phyloP scores from a whole-genome alignment of 768 basidiomycete genomes.

The Naganishia antarctica region DNA sequence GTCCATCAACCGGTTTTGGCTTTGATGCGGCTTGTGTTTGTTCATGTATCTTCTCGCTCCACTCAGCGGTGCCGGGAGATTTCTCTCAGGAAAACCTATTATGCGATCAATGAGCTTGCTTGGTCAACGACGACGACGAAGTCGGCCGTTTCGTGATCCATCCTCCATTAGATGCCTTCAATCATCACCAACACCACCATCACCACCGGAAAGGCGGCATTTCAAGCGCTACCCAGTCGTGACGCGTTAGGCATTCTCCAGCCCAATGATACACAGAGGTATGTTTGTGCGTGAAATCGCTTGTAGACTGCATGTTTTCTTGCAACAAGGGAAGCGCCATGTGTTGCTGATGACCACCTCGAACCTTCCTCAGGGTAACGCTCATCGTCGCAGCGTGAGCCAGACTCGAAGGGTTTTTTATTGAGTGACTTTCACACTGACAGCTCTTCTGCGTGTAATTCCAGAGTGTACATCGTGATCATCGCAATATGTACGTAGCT shows the following conservation, averaged over 20 bases:
- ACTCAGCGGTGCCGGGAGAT: too few species aligned
- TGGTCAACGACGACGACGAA: too few species aligned
- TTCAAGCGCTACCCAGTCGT: slow-evolving; percentile 17
- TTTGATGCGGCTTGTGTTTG: background rate
- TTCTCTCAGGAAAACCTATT: too few species aligned
- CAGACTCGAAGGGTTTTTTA: background rate
- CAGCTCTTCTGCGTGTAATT: too few species aligned
- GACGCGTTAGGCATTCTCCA: slow-evolving; percentile 28
- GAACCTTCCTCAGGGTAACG: slow-evolving; percentile 41
- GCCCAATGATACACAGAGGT: slow-evolving; percentile 38
- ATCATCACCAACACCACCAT: too few species aligned
- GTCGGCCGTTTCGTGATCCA: too few species aligned
- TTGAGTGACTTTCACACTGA: too few species aligned
- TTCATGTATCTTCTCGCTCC: background rate
- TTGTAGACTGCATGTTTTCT: background rate
- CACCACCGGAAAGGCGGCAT: too few species aligned
- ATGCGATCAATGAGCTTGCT: too few species aligned
- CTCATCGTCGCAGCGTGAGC: slow-evolving; percentile 43
- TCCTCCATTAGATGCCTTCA: too few species aligned
- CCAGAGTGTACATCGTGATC: slow-evolving; percentile 39
- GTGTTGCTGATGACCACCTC: too few species aligned
- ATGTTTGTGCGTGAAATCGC: slow-evolving; percentile 2
- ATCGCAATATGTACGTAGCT: slow-evolving; percentile 45
- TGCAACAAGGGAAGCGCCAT: background rate
- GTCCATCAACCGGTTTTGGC: background rate